A percentile compares a stretch with the other conserved stretches of the same genome.
These are phyloP conservation scores for Trichoderma parareesei DNA, from an alignment of 495 filamentous ascomycete genomes.

Conservation along the genomic window DNA sequence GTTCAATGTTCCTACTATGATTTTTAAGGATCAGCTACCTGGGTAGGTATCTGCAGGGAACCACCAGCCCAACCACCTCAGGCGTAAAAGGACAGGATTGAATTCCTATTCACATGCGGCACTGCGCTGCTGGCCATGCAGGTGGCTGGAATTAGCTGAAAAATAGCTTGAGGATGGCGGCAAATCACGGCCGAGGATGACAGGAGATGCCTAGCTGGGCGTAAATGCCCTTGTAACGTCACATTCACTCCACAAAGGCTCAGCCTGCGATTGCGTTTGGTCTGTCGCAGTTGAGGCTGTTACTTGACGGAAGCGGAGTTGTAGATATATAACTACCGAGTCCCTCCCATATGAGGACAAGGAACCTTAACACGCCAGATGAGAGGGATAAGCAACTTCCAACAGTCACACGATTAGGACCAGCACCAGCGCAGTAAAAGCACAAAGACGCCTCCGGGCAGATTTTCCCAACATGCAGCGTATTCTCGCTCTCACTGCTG, in stretches of 20 bases:
- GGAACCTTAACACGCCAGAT: too few relatives aligned
- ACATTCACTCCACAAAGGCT: not conserved
- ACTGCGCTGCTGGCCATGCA: not conserved
- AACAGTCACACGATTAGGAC: not conserved
- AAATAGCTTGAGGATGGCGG: not conserved
- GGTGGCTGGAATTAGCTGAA: not conserved
- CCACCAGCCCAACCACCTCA: too few relatives aligned
- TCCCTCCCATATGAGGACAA: too few relatives aligned
- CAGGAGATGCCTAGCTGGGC: conserved; percentile 6
- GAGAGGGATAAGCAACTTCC: not conserved
- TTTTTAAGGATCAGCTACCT: too few relatives aligned
- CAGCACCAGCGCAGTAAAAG: not conserved
- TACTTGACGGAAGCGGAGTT: too few relatives aligned
- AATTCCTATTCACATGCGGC: not conserved
- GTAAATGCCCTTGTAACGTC: conserved; percentile 1
- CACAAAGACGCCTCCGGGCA: not conserved
- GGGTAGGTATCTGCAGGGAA: too few relatives aligned
- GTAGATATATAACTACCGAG: too few relatives aligned
- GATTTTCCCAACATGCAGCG: not conserved
- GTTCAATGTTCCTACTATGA: too few relatives aligned
- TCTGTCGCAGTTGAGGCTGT: not conserved
- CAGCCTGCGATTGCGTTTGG: not conserved
- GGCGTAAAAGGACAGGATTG: not conserved
- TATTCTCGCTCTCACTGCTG: not conserved
- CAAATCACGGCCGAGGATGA: not conserved